A percentile compares a stretch with the other conserved stretches of the same genome.
Evolutionary conservation across 2,329 filamentous ascomycete species (phyloP).

Genomic region (Chaetomium globosum): DNA sequence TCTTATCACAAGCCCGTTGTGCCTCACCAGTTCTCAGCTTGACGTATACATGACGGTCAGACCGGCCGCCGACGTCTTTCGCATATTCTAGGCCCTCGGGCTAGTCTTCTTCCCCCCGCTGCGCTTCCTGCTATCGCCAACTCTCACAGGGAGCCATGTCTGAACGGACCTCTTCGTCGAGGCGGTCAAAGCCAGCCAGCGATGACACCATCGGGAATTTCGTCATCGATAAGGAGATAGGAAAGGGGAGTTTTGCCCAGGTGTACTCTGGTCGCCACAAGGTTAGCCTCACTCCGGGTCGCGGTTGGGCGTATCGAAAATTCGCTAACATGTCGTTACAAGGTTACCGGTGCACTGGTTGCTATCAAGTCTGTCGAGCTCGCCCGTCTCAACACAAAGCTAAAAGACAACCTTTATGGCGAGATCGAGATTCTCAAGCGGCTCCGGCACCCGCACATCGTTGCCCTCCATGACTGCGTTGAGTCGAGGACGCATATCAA

Average conservation of each 20-base stretch:
- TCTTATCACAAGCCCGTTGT: conserved; percentile 20
- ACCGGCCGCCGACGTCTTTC: conserved; percentile 37
- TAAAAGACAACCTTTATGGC: conserved; percentile 92
- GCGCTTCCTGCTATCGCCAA: conserved; percentile 39
- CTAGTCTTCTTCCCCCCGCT: conserved; percentile 29
- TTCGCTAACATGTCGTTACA: conserved; percentile 28
- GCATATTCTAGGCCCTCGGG: conserved; percentile 41
- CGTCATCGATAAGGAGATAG: conserved; percentile 83
- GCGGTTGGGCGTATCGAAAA: neutral
- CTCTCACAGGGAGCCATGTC: conserved; percentile 40
- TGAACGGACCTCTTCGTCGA: conserved; percentile 36
- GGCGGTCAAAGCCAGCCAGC: conserved; percentile 36
- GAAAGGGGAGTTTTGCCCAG: conserved; percentile 95
- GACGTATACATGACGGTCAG: conserved; percentile 41
- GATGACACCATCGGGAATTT: conserved; percentile 69
- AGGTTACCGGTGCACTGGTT: conserved; percentile 80
- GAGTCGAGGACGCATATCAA: conserved; percentile 88
- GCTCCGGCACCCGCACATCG: conserved; percentile 93
- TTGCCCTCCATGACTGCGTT: conserved; percentile 91
- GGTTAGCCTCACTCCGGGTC: conserved; percentile 55
- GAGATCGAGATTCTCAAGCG: conserved; percentile 96
- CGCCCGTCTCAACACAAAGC: conserved; percentile 87
- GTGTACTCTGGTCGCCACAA: conserved; percentile 87
- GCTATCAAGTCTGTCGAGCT: conserved; percentile 97
- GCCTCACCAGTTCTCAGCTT: conserved; percentile 27